Percentiles rank a stretch among this genome's conserved stretches.
Conservation (phyloP, 768 basidiomycete genomes). For the Jaapia argillacea region DNA sequence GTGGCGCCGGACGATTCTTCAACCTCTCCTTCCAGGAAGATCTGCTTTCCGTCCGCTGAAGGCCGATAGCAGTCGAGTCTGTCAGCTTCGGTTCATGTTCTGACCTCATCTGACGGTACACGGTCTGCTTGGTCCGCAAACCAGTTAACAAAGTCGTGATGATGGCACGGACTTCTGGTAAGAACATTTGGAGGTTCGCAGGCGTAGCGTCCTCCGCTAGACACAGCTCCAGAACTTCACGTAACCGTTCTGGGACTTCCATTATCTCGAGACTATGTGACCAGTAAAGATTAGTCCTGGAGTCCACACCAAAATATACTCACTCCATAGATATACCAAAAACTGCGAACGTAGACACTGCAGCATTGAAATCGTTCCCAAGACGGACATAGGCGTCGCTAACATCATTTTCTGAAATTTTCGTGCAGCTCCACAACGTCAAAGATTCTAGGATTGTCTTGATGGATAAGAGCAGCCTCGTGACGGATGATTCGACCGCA, state of each 20-base stretch:
- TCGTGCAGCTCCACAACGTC: conserved; percentile 71
- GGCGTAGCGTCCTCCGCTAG: conserved; percentile 83
- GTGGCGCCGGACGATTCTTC: too few relatives aligned
- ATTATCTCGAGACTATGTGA: conserved; percentile 69
- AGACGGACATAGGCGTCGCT: conserved; percentile 96
- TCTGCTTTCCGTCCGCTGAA: conserved; percentile 48
- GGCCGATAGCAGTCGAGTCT: conserved; percentile 24
- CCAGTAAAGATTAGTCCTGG: too few relatives aligned
- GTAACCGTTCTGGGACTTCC: conserved; percentile 80
- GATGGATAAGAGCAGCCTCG: conserved; percentile 86
- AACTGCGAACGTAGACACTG: conserved; percentile 77
- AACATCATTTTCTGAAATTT: conserved; percentile 69
- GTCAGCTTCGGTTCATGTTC: conserved; percentile 45
- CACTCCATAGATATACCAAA: conserved; percentile 90
- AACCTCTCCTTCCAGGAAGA: too few relatives aligned
- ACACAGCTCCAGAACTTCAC: conserved; percentile 81
- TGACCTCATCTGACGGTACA: conserved; percentile 69
- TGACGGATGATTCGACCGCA: conserved; percentile 85
- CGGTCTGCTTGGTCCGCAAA: conserved; percentile 83
- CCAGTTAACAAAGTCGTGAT: conserved; percentile 92
- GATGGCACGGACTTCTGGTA: conserved; percentile 85
- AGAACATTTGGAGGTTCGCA: conserved; percentile 79
- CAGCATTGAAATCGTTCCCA: conserved; percentile 95
- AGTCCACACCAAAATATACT: conserved; percentile 27
- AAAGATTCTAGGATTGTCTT: conserved; percentile 89